A percentile compares a stretch with the other conserved stretches of the same genome.
phyloP scores from a whole-genome alignment of 345 rosid species.

The Syzygium grande region DNA sequence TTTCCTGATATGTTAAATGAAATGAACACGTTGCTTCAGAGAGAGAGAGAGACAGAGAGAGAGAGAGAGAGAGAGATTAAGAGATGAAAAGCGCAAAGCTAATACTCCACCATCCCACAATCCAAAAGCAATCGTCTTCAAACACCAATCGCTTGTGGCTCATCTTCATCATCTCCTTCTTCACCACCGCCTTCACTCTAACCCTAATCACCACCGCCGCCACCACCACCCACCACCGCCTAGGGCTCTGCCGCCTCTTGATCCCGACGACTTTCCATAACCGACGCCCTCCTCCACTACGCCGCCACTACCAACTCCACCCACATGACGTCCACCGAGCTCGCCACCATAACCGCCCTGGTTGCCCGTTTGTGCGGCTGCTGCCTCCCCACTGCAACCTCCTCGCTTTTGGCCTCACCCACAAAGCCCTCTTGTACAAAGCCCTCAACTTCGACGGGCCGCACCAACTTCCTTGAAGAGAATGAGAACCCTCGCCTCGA shows the following conservation, averaged over 20 bases:
- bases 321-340: not conserved
- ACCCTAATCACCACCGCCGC: not conserved
- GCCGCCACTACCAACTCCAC: not conserved
- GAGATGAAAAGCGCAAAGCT: conserved; percentile 3
- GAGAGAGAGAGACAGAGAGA: not conserved
- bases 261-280: not conserved
- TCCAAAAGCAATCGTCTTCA: not conserved
- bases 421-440: not conserved
- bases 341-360: not conserved
- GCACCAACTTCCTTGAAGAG: conserved; percentile 66
- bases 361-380: not conserved
- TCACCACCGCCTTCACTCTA: not conserved
- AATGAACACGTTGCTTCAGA: not conserved
- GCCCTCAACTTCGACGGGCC: conserved; percentile 68
- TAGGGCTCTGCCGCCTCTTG: no score
- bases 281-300: conserved; percentile 7
- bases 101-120: not conserved
- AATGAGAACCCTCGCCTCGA: conserved; percentile 50
- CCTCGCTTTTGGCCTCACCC: conserved; percentile 12
- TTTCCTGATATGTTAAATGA: no score
- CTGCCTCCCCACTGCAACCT: conserved; percentile 15
- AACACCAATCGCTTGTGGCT: conserved; percentile 1
- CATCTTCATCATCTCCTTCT: conserved; percentile 3
- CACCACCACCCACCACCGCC: not conserved
- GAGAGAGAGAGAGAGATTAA: no score